Percentiles rank a stretch among this genome's conserved stretches.
phyloP scores from a whole-genome alignment of 2,329 filamentous ascomycete species.

The Aspergillus niger region DNA sequence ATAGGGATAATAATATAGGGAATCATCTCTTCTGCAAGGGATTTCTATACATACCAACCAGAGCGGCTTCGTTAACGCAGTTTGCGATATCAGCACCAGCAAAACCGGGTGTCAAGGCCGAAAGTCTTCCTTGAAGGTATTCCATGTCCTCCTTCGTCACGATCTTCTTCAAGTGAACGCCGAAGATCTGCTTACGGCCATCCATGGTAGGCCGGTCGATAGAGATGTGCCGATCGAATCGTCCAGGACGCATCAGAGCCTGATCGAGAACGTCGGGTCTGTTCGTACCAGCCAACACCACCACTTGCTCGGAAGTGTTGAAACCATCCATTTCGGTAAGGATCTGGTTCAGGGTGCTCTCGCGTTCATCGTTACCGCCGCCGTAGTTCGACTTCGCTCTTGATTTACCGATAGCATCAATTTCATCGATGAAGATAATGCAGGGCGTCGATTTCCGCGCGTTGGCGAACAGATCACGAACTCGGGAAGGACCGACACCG shows the following conservation, averaged over 20 bases:
- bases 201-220: constrained; percentile 97
- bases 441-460: constrained; percentile 95
- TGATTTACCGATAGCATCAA: constrained; percentile 93
- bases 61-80: constrained; percentile 93
- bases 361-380: constrained; percentile 94
- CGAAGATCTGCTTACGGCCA: constrained; percentile 93
- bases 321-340: constrained; percentile 99
- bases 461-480: constrained; percentile 90
- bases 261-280: constrained; percentile 92
- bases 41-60: constrained; percentile 70
- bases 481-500: constrained; percentile 92
- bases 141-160: constrained; percentile 89
- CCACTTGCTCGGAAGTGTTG: constrained; percentile 94
- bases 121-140: constrained; percentile 81
- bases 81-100: constrained; percentile 98
- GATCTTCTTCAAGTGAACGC: constrained; percentile 91
- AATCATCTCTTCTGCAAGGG: neutral
- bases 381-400: constrained; percentile 79
- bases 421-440: constrained; percentile 99
- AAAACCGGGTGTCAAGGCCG: constrained; percentile 92
- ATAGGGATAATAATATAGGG: constrained; percentile 41
- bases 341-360: constrained; percentile 96
- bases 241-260: constrained; percentile 92
- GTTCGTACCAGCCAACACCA: constrained; percentile 96
- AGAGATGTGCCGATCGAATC: constrained; percentile 93